Conservation (phyloP, 352 stramenopile genomes). For the Pythium coloratum region DNA sequence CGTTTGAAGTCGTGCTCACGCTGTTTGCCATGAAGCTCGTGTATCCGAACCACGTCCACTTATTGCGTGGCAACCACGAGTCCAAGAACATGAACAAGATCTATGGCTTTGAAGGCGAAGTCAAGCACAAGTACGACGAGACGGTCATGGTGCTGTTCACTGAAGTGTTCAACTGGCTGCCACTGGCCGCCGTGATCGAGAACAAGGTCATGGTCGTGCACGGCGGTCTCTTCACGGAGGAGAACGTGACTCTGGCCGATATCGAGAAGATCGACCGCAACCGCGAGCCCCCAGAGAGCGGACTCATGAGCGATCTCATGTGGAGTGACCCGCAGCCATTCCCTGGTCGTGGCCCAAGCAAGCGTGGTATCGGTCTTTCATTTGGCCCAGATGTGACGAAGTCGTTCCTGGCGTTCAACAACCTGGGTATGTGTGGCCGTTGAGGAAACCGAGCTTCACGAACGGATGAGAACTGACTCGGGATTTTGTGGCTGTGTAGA, state of each 20-base stretch:
- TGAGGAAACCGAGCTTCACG: neutral
- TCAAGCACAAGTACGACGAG: slow-evolving; percentile 99
- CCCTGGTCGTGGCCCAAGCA: slow-evolving; percentile 92
- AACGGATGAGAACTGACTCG: slow-evolving; percentile 3
- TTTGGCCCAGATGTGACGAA: slow-evolving; percentile 99
- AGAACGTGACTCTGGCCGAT: slow-evolving; percentile 93
- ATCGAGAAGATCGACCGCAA: slow-evolving; percentile 96
- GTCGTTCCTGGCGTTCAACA: slow-evolving; percentile 95
- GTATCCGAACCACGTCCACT: slow-evolving; percentile 92
- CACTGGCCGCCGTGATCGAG: slow-evolving; percentile 93
- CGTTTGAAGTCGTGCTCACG: slow-evolving; percentile 97
- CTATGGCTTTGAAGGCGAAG: slow-evolving; percentile 99
- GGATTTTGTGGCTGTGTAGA: slow-evolving; percentile 45
- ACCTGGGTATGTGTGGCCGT: slow-evolving; percentile 68
- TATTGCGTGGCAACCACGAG: slow-evolving; percentile 98
- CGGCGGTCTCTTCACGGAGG: slow-evolving; percentile 94
- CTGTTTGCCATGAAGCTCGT: slow-evolving; percentile 97
- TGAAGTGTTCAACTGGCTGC: slow-evolving; percentile 98
- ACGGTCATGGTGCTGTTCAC: slow-evolving; percentile 99
- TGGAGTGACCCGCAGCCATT: slow-evolving; percentile 98
- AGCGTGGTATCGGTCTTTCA: slow-evolving; percentile 96
- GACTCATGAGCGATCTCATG: slow-evolving; percentile 91
- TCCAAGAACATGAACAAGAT: slow-evolving; percentile 99
- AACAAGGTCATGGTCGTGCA: slow-evolving; percentile 97
- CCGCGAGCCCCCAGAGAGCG: slow-evolving; percentile 93